A percentile compares a stretch with the other conserved stretches of the same genome.
phyloP scores from a whole-genome alignment of 179 eudicot species.

The Monotropa hypopitys region DNA sequence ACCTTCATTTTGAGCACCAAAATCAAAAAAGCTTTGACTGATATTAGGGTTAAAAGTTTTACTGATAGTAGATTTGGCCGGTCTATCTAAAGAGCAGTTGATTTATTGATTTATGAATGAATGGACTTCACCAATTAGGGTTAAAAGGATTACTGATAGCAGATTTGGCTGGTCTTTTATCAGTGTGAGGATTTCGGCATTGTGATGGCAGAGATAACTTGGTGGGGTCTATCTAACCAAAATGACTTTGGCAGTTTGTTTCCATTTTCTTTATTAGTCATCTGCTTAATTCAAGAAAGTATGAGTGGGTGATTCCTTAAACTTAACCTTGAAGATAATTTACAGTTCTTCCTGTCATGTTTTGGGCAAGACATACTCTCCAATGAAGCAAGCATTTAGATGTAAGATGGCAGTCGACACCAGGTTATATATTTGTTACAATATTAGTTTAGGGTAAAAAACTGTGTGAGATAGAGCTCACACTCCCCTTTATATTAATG shows the following conservation, averaged over 20 bases:
- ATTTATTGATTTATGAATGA: constrained; percentile 3
- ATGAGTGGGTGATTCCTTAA: not conserved
- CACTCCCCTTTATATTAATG: too few relatives aligned
- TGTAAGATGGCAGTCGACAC: not conserved
- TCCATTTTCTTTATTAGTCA: not conserved
- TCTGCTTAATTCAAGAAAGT: constrained; percentile 1
- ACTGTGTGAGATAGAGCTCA: too few relatives aligned
- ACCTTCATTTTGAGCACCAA: constrained; percentile 75
- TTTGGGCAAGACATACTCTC: constrained; percentile 7
- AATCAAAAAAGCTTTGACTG: constrained; percentile 34
- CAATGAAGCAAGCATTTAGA: not conserved
- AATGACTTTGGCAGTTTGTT: constrained; percentile 4
- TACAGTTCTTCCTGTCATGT: not conserved
- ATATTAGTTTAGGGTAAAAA: too few relatives aligned
- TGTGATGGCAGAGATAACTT: constrained; percentile 3
- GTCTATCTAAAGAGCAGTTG: constrained; percentile 3
- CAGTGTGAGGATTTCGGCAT: constrained; percentile 4
- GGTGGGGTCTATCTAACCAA: constrained; percentile 3
- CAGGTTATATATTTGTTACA: not conserved
- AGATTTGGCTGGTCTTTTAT: not conserved
- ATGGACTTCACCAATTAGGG: not conserved
- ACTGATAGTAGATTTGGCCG: too few relatives aligned
- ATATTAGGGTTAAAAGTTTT: too few relatives aligned
- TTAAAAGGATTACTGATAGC: not conserved
- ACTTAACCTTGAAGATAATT: not conserved